Base-by-base conservation (phyloP, 1,284 basidiomycete species). In the Rhodotorula sp. region DNA sequence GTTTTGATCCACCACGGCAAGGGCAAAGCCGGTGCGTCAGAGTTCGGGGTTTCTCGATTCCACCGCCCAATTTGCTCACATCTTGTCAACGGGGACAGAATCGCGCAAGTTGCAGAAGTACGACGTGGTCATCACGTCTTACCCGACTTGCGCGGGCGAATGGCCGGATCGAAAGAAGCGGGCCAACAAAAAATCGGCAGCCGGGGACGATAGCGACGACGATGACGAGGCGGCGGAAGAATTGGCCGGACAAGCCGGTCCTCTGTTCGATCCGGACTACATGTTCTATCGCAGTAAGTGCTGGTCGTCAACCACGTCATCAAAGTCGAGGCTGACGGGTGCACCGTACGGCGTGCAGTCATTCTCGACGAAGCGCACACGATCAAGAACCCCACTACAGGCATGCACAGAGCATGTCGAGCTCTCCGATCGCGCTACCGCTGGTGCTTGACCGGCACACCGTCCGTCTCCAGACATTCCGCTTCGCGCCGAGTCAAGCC, bases 321-420 rank as follows among this genome's bases (percentile, higher is more conserved):
- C 38, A 12, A 12, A 12, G 10, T 43, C 38, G 38, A 43, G 38
- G 38, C 38, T 43, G 10, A 43, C 38, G 38, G 38, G 19, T 48
- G 21, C 14, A 16, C 55, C 45, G 50, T n/a, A n/a, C n/a, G n/a
- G n/a, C 66, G 28, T 8, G 60, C 38, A 26, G 49, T 59, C 16
- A 73, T 62, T 58, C 62, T 73, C 47, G 94, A 97, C 79, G 95
- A 99, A 80, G 95, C 95, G 0, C 95, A 99, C 79, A 94, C 91
- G 78, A 98, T 99, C 84, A 98, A 98, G 85, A 97, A 97, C 78
- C 85, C 88, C 69, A 89, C 86, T 48, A 92, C 95, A 0, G 91
- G 93, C 80, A 66, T 52, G 56, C 69, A 79, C 1, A 84, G 88
- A 56, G 93, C 92, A 0, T 95, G 93, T 71, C 91, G 87, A 70